Evolutionary conservation across 2,329 filamentous ascomycete species (phyloP), one percentile per base, ranked within the genome.

Genomic region (Epichloe glyceriae): DNA sequence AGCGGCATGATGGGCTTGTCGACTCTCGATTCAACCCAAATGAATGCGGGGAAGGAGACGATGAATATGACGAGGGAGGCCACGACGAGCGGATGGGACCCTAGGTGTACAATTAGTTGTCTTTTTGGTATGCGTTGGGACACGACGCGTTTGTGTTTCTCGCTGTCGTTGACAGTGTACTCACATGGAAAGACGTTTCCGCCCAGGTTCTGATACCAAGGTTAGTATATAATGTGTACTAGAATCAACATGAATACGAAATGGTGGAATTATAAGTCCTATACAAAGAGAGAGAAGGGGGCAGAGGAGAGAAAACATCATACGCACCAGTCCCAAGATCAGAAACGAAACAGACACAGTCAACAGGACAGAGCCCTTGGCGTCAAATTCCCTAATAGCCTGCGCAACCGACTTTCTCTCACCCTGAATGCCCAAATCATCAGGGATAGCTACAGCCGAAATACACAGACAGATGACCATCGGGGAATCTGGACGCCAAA

Each of bases 131-230:
- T 15, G 37, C 37, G 14, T 14, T 39, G 14, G 5, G 37, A 4
- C n/a, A 15, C 11, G 37, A n/a, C 12, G 47, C n/a, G 8, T 19
- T 17, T 20, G 17, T 11, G 17, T 11, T 15, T 22, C 17, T 38
- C 14, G 12, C 34, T 30, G 3, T 30, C 7, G 26, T 30, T 30
- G 8, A 30, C 8, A 30, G 3, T 30, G 43, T 12, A 63, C 71
- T 68, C 65, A 73, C 73, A 83, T 10, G 76, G 70, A n/a, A 79
- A 63, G 4, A 82, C 66, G 52, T 83, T 83, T n/a, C 80, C 80
- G 46, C 80, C 80, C 3, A 83, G 69, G 51, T 74, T 83, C 73
- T 79, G 46, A 4, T 26, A 8, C 26, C 26, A 30, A 4, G 8
- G 26, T 30, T 10, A 30, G 26, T 30, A 30, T 30, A 30, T 30